Percentiles rank a stretch among this genome's conserved stretches.
phyloP scores from a whole-genome alignment of 306 rosid genomes.

The Glycine tomentella region DNA sequence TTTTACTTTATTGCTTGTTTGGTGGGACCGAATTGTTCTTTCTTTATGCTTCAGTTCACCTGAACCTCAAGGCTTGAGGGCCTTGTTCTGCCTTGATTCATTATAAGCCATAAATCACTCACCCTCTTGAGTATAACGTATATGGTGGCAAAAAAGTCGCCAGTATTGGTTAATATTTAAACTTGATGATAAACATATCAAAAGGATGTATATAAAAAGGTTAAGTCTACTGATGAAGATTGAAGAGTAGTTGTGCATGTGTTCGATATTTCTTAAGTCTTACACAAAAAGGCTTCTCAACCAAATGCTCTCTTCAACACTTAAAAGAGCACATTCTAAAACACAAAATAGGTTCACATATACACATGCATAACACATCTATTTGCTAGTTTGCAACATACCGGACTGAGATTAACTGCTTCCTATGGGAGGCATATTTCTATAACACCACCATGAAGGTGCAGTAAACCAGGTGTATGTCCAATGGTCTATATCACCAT shows the following conservation, averaged over 20 bases:
- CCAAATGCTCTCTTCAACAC: too few relatives aligned
- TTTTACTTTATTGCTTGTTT: too few relatives aligned
- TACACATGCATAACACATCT: background rate
- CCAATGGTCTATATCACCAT: slow-evolving; percentile 59
- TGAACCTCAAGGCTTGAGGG: too few relatives aligned
- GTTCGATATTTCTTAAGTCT: background rate
- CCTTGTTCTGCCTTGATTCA: too few relatives aligned
- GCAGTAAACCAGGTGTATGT: slow-evolving; percentile 66
- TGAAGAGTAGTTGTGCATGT: background rate
- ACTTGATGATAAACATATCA: background rate
- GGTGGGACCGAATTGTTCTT: too few relatives aligned
- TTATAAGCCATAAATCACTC: too few relatives aligned
- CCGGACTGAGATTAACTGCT: background rate
- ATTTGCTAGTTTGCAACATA: background rate
- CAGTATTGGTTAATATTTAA: background rate
- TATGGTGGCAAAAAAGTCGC: background rate
- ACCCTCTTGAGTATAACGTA: too few relatives aligned
- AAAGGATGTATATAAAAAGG: background rate
- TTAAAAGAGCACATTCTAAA: background rate
- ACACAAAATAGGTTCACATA: background rate
- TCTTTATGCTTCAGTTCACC: too few relatives aligned
- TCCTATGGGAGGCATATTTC: slow-evolving; percentile 36
- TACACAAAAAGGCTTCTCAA: too few relatives aligned
- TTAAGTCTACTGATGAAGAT: background rate
- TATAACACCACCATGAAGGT: slow-evolving; percentile 72